phyloP scores from a whole-genome alignment of 225 moss, liverwort and hornwort species.

The Climacium dendroides region DNA sequence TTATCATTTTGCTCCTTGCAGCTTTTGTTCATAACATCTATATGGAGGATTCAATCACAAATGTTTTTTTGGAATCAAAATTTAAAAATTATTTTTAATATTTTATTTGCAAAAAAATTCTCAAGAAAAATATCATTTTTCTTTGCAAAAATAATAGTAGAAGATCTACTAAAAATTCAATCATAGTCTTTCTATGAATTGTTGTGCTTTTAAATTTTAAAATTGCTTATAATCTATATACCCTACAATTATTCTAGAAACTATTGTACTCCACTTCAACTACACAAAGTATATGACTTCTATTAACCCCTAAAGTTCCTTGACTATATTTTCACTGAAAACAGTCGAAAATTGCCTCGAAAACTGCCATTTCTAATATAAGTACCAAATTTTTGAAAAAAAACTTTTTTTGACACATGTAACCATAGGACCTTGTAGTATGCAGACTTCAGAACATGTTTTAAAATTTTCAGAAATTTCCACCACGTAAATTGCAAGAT shows the following conservation, averaged over 20 bases:
- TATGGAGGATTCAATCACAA: not conserved
- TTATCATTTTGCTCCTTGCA: not conserved
- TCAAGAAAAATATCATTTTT: not conserved
- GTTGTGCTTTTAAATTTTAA: not conserved
- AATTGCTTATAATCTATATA: not conserved
- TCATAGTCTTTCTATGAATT: not conserved
- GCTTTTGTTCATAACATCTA: not conserved
- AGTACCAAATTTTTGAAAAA: too few species aligned
- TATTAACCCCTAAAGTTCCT: too few species aligned
- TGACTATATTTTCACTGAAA: too few species aligned
- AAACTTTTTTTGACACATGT: too few species aligned
- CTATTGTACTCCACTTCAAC: not conserved
- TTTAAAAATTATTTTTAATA: not conserved
- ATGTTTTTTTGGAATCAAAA: not conserved
- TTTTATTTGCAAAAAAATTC: not conserved
- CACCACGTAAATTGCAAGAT: too few species aligned
- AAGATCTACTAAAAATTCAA: not conserved
- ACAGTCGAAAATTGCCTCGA: too few species aligned
- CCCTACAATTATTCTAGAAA: not conserved
- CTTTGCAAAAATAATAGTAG: not conserved
- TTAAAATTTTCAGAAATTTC: too few species aligned
- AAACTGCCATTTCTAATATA: too few species aligned
- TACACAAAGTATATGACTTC: not conserved
- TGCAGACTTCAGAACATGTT: too few species aligned
- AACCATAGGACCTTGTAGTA: too few species aligned